These are phyloP conservation scores for Paecilomyces sp. DNA, from an alignment of 2,329 filamentous ascomycete species.

Conservation along the genomic window DNA sequence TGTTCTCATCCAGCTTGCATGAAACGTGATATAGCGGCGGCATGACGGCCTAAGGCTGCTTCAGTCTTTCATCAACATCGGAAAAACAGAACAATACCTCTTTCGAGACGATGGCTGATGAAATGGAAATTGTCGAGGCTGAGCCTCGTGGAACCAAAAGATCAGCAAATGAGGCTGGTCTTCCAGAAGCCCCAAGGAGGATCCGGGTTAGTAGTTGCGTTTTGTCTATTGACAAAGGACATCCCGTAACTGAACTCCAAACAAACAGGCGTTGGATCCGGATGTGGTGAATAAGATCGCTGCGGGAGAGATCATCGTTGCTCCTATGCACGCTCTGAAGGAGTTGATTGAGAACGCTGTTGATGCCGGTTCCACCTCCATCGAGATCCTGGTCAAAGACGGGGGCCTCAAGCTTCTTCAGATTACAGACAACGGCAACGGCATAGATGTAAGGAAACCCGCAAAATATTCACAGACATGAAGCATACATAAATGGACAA, in stretches of 20 bases:
- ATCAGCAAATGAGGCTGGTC: conserved; percentile 39
- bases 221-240: background rate
- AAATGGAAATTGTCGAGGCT: conserved; percentile 37
- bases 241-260: background rate
- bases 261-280: conserved; percentile 68
- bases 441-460: conserved; percentile 66
- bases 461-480: background rate
- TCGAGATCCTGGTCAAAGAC: conserved; percentile 90
- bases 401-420: conserved; percentile 91
- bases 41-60: background rate
- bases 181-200: conserved; percentile 39
- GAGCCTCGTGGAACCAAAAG: conserved; percentile 41
- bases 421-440: conserved; percentile 94
- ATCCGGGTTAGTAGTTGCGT: conserved; percentile 29
- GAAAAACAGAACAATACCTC: background rate
- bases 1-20: background rate
- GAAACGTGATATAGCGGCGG: background rate
- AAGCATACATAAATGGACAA: background rate
- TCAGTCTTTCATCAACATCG: background rate
- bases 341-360: conserved; percentile 96
- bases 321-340: conserved; percentile 91
- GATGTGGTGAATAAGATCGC: conserved; percentile 98
- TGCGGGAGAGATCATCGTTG: conserved; percentile 95
- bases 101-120: conserved; percentile 22
- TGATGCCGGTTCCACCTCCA: conserved; percentile 85